Percentiles rank a stretch among this genome's conserved stretches.
These are phyloP conservation scores for Plasmodium knowlesi DNA, from an alignment of 169 alveolate genomes.

Conservation along the genomic window DNA sequence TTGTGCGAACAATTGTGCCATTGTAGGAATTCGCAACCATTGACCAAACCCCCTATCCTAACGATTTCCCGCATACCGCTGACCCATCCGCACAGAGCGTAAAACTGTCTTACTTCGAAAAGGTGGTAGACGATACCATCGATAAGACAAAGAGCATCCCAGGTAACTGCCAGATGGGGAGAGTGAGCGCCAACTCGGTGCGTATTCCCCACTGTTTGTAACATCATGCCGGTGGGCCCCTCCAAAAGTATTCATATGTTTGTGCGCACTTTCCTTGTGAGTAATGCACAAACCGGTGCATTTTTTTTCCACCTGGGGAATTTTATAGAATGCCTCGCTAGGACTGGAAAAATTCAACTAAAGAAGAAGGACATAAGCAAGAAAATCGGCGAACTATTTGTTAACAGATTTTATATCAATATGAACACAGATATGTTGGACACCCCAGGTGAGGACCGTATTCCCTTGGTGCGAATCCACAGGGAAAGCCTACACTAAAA, in stretches of 20 bases:
- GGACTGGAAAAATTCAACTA: constrained; percentile 85
- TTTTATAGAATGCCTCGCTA: constrained; percentile 84
- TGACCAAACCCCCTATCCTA: not conserved
- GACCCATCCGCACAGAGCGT: constrained; percentile 76
- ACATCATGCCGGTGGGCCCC: not conserved
- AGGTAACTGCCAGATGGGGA: constrained; percentile 46
- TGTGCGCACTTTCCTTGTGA: not conserved
- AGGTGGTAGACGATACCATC: constrained; percentile 87
- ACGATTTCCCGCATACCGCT: not conserved
- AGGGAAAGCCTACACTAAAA: not conserved
- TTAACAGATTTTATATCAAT: constrained; percentile 87
- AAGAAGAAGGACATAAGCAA: constrained; percentile 87
- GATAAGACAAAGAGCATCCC: constrained; percentile 87
- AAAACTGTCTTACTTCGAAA: constrained; percentile 86
- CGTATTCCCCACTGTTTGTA: not conserved
- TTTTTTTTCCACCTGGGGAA: not conserved
- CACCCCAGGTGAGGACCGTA: constrained; percentile 82
- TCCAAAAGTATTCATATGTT: not conserved
- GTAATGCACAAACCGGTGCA: not conserved
- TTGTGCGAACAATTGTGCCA: not conserved
- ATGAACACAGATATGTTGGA: constrained; percentile 88
- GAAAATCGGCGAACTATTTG: constrained; percentile 88
- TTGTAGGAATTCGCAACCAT: not conserved
- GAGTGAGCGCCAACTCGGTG: not conserved
- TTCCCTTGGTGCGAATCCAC: not conserved